Percentiles rank a stretch among this genome's conserved stretches.
These are phyloP conservation scores for Didymella pinodella DNA, from an alignment of 2,329 filamentous ascomycete genomes.

Conservation along the genomic window DNA sequence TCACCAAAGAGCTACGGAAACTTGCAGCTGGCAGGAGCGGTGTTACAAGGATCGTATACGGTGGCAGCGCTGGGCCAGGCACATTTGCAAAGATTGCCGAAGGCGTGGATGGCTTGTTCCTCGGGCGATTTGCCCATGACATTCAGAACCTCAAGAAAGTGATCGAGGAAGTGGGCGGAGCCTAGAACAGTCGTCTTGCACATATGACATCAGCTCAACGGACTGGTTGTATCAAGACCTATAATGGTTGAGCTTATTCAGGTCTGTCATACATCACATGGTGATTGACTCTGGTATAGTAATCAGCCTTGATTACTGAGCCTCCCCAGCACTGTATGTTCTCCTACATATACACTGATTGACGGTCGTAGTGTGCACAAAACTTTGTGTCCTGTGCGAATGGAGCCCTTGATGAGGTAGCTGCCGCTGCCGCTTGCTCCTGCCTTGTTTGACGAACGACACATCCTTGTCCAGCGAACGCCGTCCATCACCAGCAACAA, in stretches of 20 bases:
- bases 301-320: slow-evolving; percentile 17
- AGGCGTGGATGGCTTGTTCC: slow-evolving; percentile 79
- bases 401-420: not conserved
- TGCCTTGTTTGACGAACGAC: not conserved
- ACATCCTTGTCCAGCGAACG: not conserved
- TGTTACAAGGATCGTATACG: slow-evolving; percentile 76
- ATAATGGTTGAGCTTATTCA: not conserved
- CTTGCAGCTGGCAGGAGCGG: slow-evolving; percentile 62
- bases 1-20: slow-evolving; percentile 71
- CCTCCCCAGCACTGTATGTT: not conserved
- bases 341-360: slow-evolving; percentile 4
- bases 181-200: slow-evolving; percentile 9
- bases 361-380: not conserved
- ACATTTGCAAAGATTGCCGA: slow-evolving; percentile 72
- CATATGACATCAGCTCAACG: not conserved
- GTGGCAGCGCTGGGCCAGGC: slow-evolving; percentile 82
- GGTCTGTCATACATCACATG: slow-evolving; percentile 5
- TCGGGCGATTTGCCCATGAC: slow-evolving; percentile 84
- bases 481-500: not conserved
- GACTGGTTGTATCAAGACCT: not conserved
- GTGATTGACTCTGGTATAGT: slow-evolving; percentile 1
- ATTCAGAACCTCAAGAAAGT: slow-evolving; percentile 74
- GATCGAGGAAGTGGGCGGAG: slow-evolving; percentile 71
- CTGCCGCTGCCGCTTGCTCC: slow-evolving; percentile 3
- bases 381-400: not conserved